phyloP scores from a whole-genome alignment of 805 yeast species.

The Candida takata region DNA sequence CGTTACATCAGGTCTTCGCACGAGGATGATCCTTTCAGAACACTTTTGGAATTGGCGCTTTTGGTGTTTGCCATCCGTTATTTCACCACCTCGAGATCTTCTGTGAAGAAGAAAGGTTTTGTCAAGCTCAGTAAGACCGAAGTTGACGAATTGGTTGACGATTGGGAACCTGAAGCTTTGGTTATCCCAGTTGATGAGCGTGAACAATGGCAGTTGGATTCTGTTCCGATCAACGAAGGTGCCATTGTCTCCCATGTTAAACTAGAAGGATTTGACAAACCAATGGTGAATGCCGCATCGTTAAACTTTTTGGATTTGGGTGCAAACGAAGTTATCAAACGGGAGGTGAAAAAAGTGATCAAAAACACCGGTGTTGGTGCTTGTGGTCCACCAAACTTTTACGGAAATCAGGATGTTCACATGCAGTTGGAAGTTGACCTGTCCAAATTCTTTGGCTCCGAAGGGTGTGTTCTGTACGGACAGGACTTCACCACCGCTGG shows the following conservation, averaged over 20 bases:
- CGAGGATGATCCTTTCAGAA: constrained; percentile 89
- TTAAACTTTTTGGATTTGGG: constrained; percentile 66
- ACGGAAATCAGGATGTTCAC: constrained; percentile 92
- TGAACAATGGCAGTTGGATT: constrained; percentile 55
- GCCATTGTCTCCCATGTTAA: constrained; percentile 31
- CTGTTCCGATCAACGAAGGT: constrained; percentile 59
- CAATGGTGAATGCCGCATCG: constrained; percentile 61
- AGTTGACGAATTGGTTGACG: constrained; percentile 74
- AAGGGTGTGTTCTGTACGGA: constrained; percentile 77
- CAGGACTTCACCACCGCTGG: constrained; percentile 87
- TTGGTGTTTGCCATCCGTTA: constrained; percentile 79
- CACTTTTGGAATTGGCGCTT: constrained; percentile 70
- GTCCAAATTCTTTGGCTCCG: constrained; percentile 69
- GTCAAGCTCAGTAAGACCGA: constrained; percentile 57
- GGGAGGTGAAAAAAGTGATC: constrained; percentile 52
- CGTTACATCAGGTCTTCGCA: constrained; percentile 80
- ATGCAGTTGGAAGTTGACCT: constrained; percentile 69
- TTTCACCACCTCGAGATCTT: constrained; percentile 68
- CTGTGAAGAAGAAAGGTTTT: constrained; percentile 64
- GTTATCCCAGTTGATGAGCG: constrained; percentile 43
- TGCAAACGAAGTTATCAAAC: constrained; percentile 36
- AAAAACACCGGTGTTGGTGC: constrained; percentile 87
- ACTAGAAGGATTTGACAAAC: constrained; percentile 20
- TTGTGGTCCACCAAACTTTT: constrained; percentile 97
- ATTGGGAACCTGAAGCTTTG: constrained; percentile 89